Conservation (phyloP, 495 filamentous ascomycete species). For the Aspergillus coremiiformis region DNA sequence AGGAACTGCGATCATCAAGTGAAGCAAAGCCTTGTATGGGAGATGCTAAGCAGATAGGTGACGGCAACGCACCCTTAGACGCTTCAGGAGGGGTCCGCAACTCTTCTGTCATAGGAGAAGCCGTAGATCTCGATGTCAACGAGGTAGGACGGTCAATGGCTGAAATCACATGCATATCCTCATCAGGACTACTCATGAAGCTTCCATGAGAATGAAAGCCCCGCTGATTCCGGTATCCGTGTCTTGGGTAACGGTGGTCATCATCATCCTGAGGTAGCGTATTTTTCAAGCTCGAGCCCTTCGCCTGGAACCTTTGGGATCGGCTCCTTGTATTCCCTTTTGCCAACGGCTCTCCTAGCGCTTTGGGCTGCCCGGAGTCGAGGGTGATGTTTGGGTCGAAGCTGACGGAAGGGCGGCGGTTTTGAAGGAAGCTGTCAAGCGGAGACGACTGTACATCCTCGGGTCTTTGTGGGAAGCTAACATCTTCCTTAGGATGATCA, state of each 20-base stretch:
- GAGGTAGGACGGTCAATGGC: conserved; percentile 46
- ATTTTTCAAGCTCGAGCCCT: conserved; percentile 35
- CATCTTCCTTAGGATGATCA: conserved; percentile 21
- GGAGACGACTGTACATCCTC: conserved; percentile 36
- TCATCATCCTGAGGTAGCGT: conserved; percentile 33
- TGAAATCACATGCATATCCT: conserved; percentile 13
- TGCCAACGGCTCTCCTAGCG: conserved; percentile 35
- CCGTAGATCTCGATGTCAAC: conserved; percentile 53
- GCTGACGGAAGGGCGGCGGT: conserved; percentile 35
- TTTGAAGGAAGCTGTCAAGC: conserved; percentile 37
- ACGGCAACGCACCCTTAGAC: conserved; percentile 42
- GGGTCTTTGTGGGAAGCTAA: conserved; percentile 35
- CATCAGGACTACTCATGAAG: conserved; percentile 17
- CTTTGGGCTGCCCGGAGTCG: conserved; percentile 30
- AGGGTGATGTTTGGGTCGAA: conserved; percentile 36
- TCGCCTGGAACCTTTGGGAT: conserved; percentile 29
- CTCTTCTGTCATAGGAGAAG: conserved; percentile 47
- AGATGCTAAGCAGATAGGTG: conserved; percentile 45
- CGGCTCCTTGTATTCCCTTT: conserved; percentile 24
- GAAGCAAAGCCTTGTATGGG: conserved; percentile 37
- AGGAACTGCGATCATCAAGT: conserved; percentile 43
- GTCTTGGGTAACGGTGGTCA: conserved; percentile 8
- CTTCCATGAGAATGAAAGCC: conserved; percentile 23
- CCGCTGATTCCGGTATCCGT: conserved; percentile 19
- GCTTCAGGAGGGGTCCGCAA: conserved; percentile 44